A percentile compares a stretch with the other conserved stretches of the same genome.
Conservation (phyloP, 2,329 filamentous ascomycete genomes). For the Stagonosporopsis cucurbitacearum region DNA sequence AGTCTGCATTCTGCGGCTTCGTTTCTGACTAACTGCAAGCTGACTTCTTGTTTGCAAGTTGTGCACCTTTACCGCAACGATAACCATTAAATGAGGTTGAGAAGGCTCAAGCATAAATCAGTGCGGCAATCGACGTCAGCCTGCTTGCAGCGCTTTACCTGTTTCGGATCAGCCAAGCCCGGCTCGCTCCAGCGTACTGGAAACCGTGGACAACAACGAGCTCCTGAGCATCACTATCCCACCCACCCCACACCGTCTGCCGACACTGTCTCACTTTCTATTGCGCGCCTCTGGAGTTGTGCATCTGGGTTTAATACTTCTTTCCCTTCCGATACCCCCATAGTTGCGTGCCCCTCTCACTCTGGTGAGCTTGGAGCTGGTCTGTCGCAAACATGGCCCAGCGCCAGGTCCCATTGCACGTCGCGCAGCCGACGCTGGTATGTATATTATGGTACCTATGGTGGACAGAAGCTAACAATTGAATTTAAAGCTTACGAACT, state of each 20-base stretch:
- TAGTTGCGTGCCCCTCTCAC: constrained; percentile 39
- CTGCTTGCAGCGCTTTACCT: constrained; percentile 13
- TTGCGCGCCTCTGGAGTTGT: constrained; percentile 48
- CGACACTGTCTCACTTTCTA: constrained; percentile 46
- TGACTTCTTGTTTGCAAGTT: not conserved
- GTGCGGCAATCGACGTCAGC: constrained; percentile 16
- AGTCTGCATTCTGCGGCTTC: not conserved
- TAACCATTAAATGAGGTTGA: not conserved
- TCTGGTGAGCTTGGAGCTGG: constrained; percentile 49
- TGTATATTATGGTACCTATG: constrained; percentile 24
- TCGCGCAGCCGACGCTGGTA: constrained; percentile 83
- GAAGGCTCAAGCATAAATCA: not conserved
- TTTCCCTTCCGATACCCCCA: constrained; percentile 44
- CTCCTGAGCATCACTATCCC: constrained; percentile 37
- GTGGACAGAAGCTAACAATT: constrained; percentile 39
- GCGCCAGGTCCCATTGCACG: constrained; percentile 82
- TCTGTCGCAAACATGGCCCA: constrained; percentile 63
- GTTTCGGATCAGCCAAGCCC: constrained; percentile 16
- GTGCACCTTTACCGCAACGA: not conserved
- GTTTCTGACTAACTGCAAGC: too few species aligned
- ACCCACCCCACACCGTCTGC: constrained; percentile 34
- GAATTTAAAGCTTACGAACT: constrained; percentile 51
- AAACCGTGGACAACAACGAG: constrained; percentile 22
- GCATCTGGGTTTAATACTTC: constrained; percentile 47
- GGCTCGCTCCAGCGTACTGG: constrained; percentile 18